Conservation (phyloP, 495 filamentous ascomycete genomes). For the Daldinia concentrica region DNA sequence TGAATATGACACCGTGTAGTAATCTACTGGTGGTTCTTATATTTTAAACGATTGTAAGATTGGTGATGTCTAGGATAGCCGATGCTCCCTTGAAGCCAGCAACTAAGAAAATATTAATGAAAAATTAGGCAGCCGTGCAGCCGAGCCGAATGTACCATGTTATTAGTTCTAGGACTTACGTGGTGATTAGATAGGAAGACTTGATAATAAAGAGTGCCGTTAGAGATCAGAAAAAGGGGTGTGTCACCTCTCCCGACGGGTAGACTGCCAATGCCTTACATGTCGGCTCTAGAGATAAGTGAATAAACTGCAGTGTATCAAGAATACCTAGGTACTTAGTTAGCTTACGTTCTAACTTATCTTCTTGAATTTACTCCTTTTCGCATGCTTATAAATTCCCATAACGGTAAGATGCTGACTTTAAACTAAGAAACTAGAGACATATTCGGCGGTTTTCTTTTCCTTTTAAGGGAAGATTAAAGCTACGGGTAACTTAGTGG, state of each 20-base stretch:
- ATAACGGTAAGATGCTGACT: neutral
- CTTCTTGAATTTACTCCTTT: neutral
- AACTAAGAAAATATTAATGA: neutral
- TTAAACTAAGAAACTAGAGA: neutral
- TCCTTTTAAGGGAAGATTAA: no score
- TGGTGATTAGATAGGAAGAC: neutral
- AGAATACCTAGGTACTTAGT: neutral
- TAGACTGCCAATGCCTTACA: neutral
- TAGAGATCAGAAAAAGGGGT: neutral
- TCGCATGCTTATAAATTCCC: neutral
- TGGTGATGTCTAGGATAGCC: neutral
- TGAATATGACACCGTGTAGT: neutral
- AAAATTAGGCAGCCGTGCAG: neutral
- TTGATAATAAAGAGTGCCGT: neutral
- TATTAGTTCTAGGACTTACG: neutral
- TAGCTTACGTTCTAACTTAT: neutral
- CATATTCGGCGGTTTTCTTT: neutral
- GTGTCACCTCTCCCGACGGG: neutral
- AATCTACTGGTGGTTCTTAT: neutral
- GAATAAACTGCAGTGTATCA: neutral
- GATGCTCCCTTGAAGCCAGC: neutral
- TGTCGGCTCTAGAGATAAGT: neutral
- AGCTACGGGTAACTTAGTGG: neutral
- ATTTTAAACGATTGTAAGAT: no score
- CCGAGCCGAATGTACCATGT: neutral